Conservation (phyloP, 2,329 filamentous ascomycete genomes). For the Dryadomyces quercivorus region DNA sequence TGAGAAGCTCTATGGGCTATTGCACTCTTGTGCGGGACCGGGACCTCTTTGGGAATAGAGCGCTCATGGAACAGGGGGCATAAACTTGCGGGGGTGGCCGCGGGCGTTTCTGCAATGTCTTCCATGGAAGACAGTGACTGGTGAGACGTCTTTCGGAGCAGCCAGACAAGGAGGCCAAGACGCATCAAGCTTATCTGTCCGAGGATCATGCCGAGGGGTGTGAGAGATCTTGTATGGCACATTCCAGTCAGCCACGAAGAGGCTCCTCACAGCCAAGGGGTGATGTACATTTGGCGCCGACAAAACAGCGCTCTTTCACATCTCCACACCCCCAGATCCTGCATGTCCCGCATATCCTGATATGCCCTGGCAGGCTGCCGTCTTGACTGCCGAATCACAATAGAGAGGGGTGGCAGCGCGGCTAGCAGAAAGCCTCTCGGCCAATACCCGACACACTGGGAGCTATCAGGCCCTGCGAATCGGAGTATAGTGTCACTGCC, state of each 20-base stretch:
- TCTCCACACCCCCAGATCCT: not conserved
- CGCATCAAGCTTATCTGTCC: too few relatives aligned
- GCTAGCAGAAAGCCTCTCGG: not conserved
- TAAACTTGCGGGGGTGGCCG: not conserved
- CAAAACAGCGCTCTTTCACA: not conserved
- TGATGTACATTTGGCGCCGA: not conserved
- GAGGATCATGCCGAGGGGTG: too few relatives aligned
- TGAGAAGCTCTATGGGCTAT: too few relatives aligned
- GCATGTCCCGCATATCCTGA: not conserved
- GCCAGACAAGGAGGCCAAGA: too few relatives aligned
- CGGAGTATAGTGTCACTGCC: not conserved
- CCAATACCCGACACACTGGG: not conserved
- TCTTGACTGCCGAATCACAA: slow-evolving; percentile 1
- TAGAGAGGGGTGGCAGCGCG: not conserved
- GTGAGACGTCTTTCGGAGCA: too few relatives aligned
- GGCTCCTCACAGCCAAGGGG: too few relatives aligned
- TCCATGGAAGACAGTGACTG: not conserved
- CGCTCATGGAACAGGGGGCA: not conserved
- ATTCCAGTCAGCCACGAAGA: too few relatives aligned
- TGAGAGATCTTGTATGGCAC: too few relatives aligned
- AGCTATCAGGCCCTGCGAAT: not conserved
- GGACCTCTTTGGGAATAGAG: too few relatives aligned
- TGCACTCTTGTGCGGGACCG: too few relatives aligned
- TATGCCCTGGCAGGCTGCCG: not conserved
- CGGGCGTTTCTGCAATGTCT: not conserved